Percentiles rank a stretch among this genome's conserved stretches.
Evolutionary conservation across 2,329 filamentous ascomycete genomes (phyloP).

Genomic region (Neofusicoccum umdonicola): DNA sequence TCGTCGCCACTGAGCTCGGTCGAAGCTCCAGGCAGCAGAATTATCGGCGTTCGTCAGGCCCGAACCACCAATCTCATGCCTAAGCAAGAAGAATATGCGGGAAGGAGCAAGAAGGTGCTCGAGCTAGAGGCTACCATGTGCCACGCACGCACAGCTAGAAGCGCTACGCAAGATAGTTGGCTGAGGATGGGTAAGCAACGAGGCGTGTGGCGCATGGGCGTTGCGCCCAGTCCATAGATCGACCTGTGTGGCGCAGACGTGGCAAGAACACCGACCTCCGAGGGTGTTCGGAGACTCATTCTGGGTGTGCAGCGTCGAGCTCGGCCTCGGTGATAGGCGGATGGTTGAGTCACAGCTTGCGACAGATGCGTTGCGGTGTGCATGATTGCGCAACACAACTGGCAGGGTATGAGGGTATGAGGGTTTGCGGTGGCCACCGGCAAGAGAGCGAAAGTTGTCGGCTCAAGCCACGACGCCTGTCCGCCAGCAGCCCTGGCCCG

Average conservation of each 20-base stretch:
- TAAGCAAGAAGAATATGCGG: slow-evolving; percentile 12
- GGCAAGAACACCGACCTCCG: neutral
- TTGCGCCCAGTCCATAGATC: neutral
- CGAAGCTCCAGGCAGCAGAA: slow-evolving; percentile 1
- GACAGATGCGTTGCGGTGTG: neutral
- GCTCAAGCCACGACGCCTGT: neutral
- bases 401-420: slow-evolving; percentile 7
- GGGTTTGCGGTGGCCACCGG: neutral
- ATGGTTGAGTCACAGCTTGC: neutral
- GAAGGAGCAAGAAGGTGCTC: slow-evolving; percentile 4
- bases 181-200: neutral
- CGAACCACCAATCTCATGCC: neutral
- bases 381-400: slow-evolving; percentile 14
- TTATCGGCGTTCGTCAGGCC: neutral
- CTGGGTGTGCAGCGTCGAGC: neutral
- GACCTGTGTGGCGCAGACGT: slow-evolving; percentile 1
- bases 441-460: neutral
- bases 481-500: neutral
- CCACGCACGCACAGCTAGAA: neutral
- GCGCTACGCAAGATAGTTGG: neutral
- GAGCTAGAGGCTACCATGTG: slow-evolving; percentile 13
- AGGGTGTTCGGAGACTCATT: neutral
- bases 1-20: neutral
- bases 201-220: slow-evolving; percentile 1
- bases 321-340: slow-evolving; percentile 1